Evolutionary conservation across 441 rosid species (phyloP), one percentile per base, ranked within the genome.

Genomic region (Euphorbia schlechtendalii): DNA sequence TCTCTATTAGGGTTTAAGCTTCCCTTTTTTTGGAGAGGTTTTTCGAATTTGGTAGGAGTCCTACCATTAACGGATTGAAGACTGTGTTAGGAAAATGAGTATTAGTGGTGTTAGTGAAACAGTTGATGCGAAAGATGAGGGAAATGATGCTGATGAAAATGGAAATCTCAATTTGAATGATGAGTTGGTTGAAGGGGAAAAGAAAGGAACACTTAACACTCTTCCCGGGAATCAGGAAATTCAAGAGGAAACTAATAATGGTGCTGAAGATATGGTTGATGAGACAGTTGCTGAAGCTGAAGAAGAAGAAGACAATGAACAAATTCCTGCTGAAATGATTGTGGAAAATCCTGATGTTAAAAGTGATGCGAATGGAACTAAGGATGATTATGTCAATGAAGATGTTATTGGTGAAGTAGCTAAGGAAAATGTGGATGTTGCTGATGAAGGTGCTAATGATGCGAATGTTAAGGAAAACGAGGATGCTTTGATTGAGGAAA

Each of bases 51-150:
- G 10, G 10, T 61, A 27, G 43, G 57, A 7, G 14, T 63, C 32
- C 32, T 4, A 25, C 8, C 8, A 11, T 2, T 12, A 1, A n/a
- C n/a, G 21, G 20, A 17, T 41, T 41, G 15, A 41, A 2, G 13
- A n/a, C n/a, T n/a, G n/a, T n/a, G 20, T 2, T 20, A 5, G 1
- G 17, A 25, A 9, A 2, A 53, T 54, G 48, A 54, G 69, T 61
- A 20, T n/a, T n/a, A n/a, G 28, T 41, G 46, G 66, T 62, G n/a
- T 15, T 46, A 43, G 54, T 45, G 69, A 64, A 66, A 63, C 30
- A 62, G 69, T 32, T 43, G 21, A 69, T 32, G 28, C 21, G 20
- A 54, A 63, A 60, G 66, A 66, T 59, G 63, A 13, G 36, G 62
- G 21, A 17, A 63, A 59, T 27, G 67, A 59, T 43, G 69, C 18